Percentiles rank a stretch among this genome's conserved stretches.
phyloP scores from a whole-genome alignment of 352 stramenopile genomes.

The Globisporangium irregulare region DNA sequence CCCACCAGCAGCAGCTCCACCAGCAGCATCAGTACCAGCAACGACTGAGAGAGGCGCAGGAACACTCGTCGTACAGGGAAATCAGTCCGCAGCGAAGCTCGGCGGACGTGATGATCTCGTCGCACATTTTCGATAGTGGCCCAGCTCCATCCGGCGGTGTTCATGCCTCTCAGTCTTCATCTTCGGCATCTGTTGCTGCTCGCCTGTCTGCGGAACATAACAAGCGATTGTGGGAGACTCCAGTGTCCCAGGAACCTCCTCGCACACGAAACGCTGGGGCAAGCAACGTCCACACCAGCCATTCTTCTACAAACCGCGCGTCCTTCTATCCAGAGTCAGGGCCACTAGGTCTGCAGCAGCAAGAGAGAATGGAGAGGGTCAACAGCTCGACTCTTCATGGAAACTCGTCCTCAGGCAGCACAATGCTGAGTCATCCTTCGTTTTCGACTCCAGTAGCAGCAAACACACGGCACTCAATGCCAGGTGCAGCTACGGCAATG shows the following conservation, averaged over 20 bases:
- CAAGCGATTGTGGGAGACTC: conserved; percentile 29
- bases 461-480: neutral
- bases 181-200: neutral
- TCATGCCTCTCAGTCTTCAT: neutral
- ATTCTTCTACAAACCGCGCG: neutral
- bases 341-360: neutral
- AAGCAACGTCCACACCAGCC: neutral
- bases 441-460: neutral
- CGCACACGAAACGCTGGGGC: neutral
- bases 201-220: conserved; percentile 19
- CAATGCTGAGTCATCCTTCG: neutral
- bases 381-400: conserved; percentile 2
- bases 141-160: neutral
- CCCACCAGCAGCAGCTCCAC: conserved; percentile 1
- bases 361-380: neutral
- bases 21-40: neutral
- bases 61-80: conserved; percentile 1
- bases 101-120: conserved; percentile 12
- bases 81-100: conserved; percentile 7
- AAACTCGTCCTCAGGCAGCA: neutral
- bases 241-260: conserved; percentile 1
- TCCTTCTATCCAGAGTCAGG: neutral
- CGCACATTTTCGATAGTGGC: conserved; percentile 13
- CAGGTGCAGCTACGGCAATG: neutral
- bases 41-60: neutral